Evolutionary conservation across 2,329 filamentous ascomycete species (phyloP), one percentile per base, ranked within the genome.

Genomic region (Phialophora verrucosa): DNA sequence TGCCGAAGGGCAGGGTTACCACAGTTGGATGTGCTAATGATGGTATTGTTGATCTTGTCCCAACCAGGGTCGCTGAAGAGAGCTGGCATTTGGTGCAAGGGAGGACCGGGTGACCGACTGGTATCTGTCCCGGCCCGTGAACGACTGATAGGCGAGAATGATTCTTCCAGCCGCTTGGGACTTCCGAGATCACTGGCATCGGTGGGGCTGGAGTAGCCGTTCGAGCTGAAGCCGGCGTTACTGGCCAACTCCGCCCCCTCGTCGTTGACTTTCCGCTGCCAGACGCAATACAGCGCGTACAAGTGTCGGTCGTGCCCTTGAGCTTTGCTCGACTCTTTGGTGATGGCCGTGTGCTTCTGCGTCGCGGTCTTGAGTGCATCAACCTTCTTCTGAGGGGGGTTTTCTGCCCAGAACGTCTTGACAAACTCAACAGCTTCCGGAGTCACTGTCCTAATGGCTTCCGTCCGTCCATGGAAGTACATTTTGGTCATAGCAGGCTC

Each of bases 401-500:
- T 91, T 67, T 98, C 94, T 6, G 89, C 93, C 93, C 95, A 99
- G 79, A 99, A 98, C 0, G 90, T 92, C 77, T 91, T 91, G 7
- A 98, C 90, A 74, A 97, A 99, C 61, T 93, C 85, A n/a, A 93
- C 86, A 25, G 67, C 64, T 0, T 90, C 93, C 0, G 88, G 84
- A 0, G 93, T 92, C 1, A 97, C 94, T 0, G 91, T 89, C 54
- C 95, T 87, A 70, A 99, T 90, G 4, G 95, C 94, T 79, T 99
- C 95, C 0, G 95, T 99, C 54, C 95, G 90, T 11, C 95, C 95
- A 76, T 98, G 95, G 67, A 96, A 87, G 80, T 88, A 99, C 66
- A 90, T 83, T 78, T 99, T 99, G 59, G 95, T 99, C 95, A 99
- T 98, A 50, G 95, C 94, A 7, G 95, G 95, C 78, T 99, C 95